Base-by-base conservation (phyloP, 1,284 basidiomycete genomes). In the Apiotrichum akiyoshidainum region DNA sequence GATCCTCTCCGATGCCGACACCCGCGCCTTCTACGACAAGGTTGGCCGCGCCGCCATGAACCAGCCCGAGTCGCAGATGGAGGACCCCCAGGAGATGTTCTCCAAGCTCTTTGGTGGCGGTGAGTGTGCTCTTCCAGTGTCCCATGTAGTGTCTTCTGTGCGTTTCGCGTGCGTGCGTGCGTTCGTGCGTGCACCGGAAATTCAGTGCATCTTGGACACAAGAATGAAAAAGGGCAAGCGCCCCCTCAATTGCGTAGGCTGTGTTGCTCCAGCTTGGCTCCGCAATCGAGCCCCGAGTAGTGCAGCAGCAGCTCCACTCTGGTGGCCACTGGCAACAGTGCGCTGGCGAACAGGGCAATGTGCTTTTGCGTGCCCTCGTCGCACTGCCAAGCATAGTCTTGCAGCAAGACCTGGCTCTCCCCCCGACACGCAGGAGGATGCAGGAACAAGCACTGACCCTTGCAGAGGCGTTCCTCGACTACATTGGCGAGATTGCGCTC, bases 51-150 rank as follows among this genome's bases (percentile, higher is more conserved):
- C 66, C 22, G 74, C 68, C 11, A 75, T 77, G 75, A 70, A 71
- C 57, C 68, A 69, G 58, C 65, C 68, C 16, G 72, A 70, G 46
- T 70, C 65, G 37, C 70, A 65, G 19, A 69, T 69, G 60, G 89
- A 75, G 85, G 92, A 94, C 71, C 90, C 92, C 3, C 86, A 88
- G 44, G 89, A 89, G 64, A 91, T 94, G 82, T 95, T 94, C 71
- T 89, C 89, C 22, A 88, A 90, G 70, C 89, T 94, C 16, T 95
- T 95, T 74, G 92, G 92, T 56, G 92, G 92, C 45, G 91, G 92
- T 72, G 83, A 86, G 54, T 92, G 26, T 14, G 2, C 13, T 6
- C 16, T 21, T 52, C 91, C 34, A 37, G 17, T n/a, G 5, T 22
- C 16, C 40, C 26, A 7, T 31, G 26, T 31, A 7, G 4, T 7